Evolutionary conservation across 352 stramenopile genomes (phyloP), one percentile per base, ranked within the genome.

Genomic region (Vaucheria bursata): DNA sequence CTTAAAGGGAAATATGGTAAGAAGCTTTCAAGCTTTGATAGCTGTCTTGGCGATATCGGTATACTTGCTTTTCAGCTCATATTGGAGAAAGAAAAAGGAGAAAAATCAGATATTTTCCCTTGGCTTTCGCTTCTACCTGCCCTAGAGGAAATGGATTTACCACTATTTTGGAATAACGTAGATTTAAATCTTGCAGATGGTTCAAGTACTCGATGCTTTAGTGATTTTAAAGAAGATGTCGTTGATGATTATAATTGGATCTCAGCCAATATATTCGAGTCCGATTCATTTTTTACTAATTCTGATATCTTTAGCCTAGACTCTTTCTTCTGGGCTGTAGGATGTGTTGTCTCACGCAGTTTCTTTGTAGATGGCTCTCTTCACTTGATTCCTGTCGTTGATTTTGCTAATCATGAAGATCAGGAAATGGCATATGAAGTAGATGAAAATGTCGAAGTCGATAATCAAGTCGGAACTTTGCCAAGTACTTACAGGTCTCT

Each of bases 171-270:
- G 87, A 82, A 87, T 1, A 85, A 89, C 68, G 82, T 84, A 5
- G 85, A 89, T 80, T 86, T 91, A 78, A 82, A 89, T 75, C 76
- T 87, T n/a, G 80, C 90, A 64, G 87, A 91, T 81, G 84, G 67
- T n/a, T 91, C 87, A 0, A 81, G 73, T 8, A 83, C 78, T 2
- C 68, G 78, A 73, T 18, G 37, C 70, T 85, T 73, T 0, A 89
- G 89, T 79, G 82, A 84, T 68, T 65, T 87, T 7, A 78, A 89
- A 52, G 88, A 88, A 83, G 88, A 91, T 77, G 84, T 90, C 29
- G 87, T 90, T 64, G 88, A 91, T 81, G 88, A 91, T 82, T 84
- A 84, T 1, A 79, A 80, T 0, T 91, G 88, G 88, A 77, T 91
- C 40, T 68, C 77, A 18, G 81, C 88, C 52, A 86, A 88, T 36